Base-by-base conservation (phyloP, 345 rosid genomes). In the Kandelia obovata region DNA sequence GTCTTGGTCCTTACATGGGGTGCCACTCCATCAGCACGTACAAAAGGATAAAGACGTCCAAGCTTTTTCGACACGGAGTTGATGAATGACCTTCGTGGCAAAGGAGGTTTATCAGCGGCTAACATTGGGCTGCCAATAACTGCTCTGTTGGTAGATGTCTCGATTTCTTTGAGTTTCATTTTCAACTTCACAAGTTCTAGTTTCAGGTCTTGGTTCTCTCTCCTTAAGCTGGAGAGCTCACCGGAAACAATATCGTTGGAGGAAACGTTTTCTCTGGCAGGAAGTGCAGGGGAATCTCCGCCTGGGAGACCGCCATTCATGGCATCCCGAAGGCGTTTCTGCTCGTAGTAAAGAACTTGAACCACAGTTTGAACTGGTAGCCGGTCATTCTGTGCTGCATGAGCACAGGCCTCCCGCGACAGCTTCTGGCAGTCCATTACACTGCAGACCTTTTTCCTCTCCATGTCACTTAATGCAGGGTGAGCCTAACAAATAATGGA, bases 391-490 rank as follows among this genome's bases (percentile, higher is more conserved):
- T 87, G 92, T 28, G 98, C 95, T 7, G 97, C 98, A 21, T 94
- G 98, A 19, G 98, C 98, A 64, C 97, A 91, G 2, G 96, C 97
- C 76, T 89, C 96, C 53, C 98, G 55, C 0, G 98, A 89, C 51
- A 91, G 96, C 62, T 91, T 94, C 80, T 94, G 97, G 53, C 97
- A 94, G 74, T 94, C 96, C 98, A 94, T 91, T 70, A 88, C 53
- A 70, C 97, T 87, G 86, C 98, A 91, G 1, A 87, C 92, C 85
- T 91, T 91, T 87, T 94, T 94, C 81, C 87, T 91, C 77, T 94
- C 98, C 81, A 88, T 77, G 76, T 94, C 98, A 76, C 83, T 89
- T 66, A 86, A 76, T 58, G 69, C 75, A 15, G 95, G 96, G 83
- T 94, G 98, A 61, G 98, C 98, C 98, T 94, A 62, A 63, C 28